Evolutionary conservation across 2,329 filamentous ascomycete species (phyloP).

Genomic region (Diaporthe sp.): DNA sequence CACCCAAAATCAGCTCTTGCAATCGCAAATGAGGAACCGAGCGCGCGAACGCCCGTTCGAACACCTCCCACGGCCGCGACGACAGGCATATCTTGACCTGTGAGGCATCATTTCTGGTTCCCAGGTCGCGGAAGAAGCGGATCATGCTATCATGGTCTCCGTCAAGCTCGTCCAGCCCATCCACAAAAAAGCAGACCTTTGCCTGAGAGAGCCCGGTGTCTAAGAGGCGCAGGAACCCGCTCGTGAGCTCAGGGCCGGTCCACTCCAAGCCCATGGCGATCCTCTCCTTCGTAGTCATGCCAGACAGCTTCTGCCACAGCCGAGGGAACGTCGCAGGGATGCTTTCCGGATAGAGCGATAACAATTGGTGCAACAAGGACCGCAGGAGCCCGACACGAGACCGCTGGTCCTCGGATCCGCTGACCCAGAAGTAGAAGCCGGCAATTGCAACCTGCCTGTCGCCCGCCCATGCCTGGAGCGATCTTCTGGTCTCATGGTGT

Average conservation of each 20-base stretch:
- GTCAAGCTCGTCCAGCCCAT: slow-evolving; percentile 45
- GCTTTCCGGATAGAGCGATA: slow-evolving; percentile 44
- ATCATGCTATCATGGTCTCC: slow-evolving; percentile 45
- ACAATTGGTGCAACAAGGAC: slow-evolving; percentile 52
- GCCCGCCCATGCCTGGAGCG: slow-evolving; percentile 46
- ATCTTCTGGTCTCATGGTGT: slow-evolving; percentile 39
- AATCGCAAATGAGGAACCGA: slow-evolving; percentile 42
- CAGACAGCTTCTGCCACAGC: slow-evolving; percentile 46
- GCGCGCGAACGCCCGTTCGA: slow-evolving; percentile 43
- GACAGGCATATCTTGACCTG: slow-evolving; percentile 46
- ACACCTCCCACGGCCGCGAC: slow-evolving; percentile 46
- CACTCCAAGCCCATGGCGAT: slow-evolving; percentile 48
- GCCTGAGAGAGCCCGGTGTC: slow-evolving; percentile 38
- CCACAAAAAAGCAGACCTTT: slow-evolving; percentile 45
- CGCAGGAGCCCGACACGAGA: slow-evolving; percentile 53
- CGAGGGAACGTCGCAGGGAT: slow-evolving; percentile 45
- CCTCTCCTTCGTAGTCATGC: slow-evolving; percentile 47
- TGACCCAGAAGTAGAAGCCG: slow-evolving; percentile 61
- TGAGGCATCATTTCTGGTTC: slow-evolving; percentile 33
- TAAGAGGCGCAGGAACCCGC: slow-evolving; percentile 44
- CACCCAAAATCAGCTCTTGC: slow-evolving; percentile 43
- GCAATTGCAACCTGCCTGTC: slow-evolving; percentile 48
- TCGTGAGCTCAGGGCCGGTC: slow-evolving; percentile 47
- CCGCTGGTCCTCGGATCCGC: slow-evolving; percentile 53
- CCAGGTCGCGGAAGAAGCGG: slow-evolving; percentile 40